Base-by-base conservation (phyloP, 768 basidiomycete genomes). In the Cyathus striatus region DNA sequence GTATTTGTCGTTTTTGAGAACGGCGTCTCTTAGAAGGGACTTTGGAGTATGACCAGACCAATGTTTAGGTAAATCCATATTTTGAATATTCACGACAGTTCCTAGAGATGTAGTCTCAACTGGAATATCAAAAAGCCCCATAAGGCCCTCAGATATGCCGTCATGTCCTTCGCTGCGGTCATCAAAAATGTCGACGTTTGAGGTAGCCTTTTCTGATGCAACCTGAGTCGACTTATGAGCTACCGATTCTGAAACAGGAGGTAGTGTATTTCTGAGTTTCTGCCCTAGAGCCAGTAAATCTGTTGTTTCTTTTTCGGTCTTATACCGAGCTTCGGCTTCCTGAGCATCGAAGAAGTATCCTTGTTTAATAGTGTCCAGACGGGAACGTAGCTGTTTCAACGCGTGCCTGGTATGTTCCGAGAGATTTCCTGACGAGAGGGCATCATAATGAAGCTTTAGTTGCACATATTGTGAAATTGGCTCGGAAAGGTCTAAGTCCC, bases 31-130 rank as follows among this genome's bases (percentile, higher is more conserved):
- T 27, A 98, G 72, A 4, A 90, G 60, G 13, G 58, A 65, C 60
- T 87, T 93, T 7, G 95, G 91, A 12, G 86, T 83, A 30, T 79
- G 82, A 25, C 88, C 86, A 26, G 88, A 82, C 72, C 83, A 84
- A 54, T 88, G 80, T 62, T 89, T 95, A 2, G 91, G 87, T 20
- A 90, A 67, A 1, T 79, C 57, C 83, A 98, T 85, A 46, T 92
- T 81, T 21, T 83, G 72, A 48, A 84, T 55, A 21, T 50, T 60
- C 37, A 86, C 64, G 4, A 72, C 73, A 6, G 64, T 69, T 12
- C 84, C 86, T 41, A 70, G 59, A 7, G 68, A 59, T 16, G 75
- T 79, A n/a, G 72, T 70, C 48, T 78, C 78, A n/a, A 68, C 75
- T 5, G 82, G 77, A 53, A 78, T 66, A 40, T 73, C 72, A 18